A percentile compares a stretch with the other conserved stretches of the same genome.
These are phyloP conservation scores for Tuber aestivum DNA, from an alignment of 495 filamentous ascomycete genomes.

Conservation along the genomic window DNA sequence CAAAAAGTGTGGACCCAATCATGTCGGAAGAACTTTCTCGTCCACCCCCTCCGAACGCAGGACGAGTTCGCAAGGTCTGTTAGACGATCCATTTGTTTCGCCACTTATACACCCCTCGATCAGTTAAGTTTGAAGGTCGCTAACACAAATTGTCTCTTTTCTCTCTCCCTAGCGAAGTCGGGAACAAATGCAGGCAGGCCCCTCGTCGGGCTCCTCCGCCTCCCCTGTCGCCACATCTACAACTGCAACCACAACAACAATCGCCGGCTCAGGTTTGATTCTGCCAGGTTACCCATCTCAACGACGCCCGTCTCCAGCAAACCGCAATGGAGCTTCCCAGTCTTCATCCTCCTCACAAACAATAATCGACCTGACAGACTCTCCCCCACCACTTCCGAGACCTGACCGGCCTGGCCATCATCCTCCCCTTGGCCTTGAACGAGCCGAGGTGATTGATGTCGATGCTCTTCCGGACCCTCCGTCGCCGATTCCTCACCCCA, in stretches of 20 bases:
- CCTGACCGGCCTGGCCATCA: background rate
- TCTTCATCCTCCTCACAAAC: conserved; percentile 26
- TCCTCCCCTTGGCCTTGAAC: conserved; percentile 9
- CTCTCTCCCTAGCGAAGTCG: conserved; percentile 26
- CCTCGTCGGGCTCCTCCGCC: conserved; percentile 34
- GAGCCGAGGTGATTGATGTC: conserved; percentile 36
- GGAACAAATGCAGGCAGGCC: conserved; percentile 36
- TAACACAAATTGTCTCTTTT: conserved; percentile 16
- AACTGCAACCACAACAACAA: conserved; percentile 7
- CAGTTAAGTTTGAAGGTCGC: conserved; percentile 7
- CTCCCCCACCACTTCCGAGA: conserved; percentile 36
- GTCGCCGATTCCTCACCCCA: conserved; percentile 10
- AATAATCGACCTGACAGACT: conserved; percentile 47
- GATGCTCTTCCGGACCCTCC: conserved; percentile 43
- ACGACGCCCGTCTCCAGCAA: conserved; percentile 16
- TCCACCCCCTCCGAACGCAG: conserved; percentile 20
- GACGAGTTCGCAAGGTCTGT: conserved; percentile 33
- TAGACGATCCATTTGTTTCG: conserved; percentile 15
- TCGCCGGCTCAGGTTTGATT: conserved; percentile 36
- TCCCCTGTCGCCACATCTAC: conserved; percentile 34
- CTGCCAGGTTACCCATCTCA: conserved; percentile 14
- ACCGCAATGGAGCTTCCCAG: conserved; percentile 11
- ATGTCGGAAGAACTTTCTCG: conserved; percentile 36
- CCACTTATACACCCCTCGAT: background rate
- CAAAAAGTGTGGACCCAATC: conserved; percentile 1